Base-by-base conservation (phyloP, 371 early-diverging fungal genomes). In the Sanchytrium tribonematis region DNA sequence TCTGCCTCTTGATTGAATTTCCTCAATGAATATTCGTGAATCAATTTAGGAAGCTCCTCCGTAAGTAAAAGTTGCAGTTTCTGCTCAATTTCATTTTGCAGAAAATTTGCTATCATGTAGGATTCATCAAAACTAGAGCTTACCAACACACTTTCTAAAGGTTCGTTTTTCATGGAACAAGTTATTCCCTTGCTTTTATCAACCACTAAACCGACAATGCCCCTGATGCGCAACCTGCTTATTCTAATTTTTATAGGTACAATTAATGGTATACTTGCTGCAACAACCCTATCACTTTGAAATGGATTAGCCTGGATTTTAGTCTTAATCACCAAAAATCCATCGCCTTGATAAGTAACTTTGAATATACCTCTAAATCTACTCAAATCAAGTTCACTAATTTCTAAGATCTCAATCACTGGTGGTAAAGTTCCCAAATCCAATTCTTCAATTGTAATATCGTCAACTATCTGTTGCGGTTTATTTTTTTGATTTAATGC, bases 361-460 rank as follows among this genome's bases (percentile, higher is more conserved):
- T 88, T 88, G 78, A 95, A 94, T 71, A 96, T 91, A 27, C 93
- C 96, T 68, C 90, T 84, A 78, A 94, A 93, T 71, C 88, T 85
- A 73, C 93, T 93, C 68, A 82, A 85, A 1, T 84, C 83, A 29
- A 97, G 81, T 70, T 97, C 97, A 31, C 93, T 88, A 72, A 97
- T 90, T 73, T 97, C 97, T n/a, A 97, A 78, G 71, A 97, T 90
- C 74, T 95, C 96, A 30, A 97, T 82, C 66, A 91, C 93, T 17
- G 97, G 97, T 28, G 97, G 88, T 86, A 89, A 76, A 29, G 90
- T 89, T 22, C 97, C 97, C 88, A 97, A 86, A 77, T 93, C 78
- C 31, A 97, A 82, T 73, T 90, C 90, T 70, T 88, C 86, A 30
- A 92, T 91, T 0, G 80, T 78, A 71, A 97, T 97, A 71, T 85